Evolutionary conservation across 345 rosid species (phyloP), one percentile per base, ranked within the genome.

Genomic region (Aquilaria sinensis): DNA sequence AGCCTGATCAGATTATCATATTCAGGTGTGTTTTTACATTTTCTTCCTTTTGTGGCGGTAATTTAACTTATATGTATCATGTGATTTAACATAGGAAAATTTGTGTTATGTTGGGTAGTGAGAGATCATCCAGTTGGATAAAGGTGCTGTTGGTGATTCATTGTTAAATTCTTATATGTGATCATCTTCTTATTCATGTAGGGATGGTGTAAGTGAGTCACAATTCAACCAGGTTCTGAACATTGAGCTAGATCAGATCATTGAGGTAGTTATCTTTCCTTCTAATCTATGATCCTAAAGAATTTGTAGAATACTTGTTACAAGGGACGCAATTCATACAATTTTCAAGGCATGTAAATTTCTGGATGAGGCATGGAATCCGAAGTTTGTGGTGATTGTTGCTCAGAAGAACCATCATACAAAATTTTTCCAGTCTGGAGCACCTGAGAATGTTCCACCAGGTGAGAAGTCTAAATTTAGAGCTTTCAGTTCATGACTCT

Each of bases 131-230:
- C 23, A 23, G 23, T 23, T 23, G 23, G 23, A 23, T 23, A 23
- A 23, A 23, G 23, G 23, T 23, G 23, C 23, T 23, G 23, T 23
- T 23, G 23, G 23, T 23, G 23, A 23, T 23, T 23, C 23, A 23
- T 23, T 23, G 23, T 23, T 23, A 23, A 23, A 23, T 23, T 23
- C 23, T 23, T 23, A 23, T 23, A 23, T 23, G 23, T 23, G 5
- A 37, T 4, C 5, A 37, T n/a, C 30, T 13, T 33, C 67, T 63
- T 11, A 41, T 53, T 32, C 14, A 53, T 61, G 32, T 60, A 90
- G 98, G 94, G 98, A 93, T 70, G 98, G 98, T 12, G 98, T 88
- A 11, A 90, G 97, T 16, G 98, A 88, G 68, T 90, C 98, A 0
- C 96, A 93, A 55, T 93, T 93, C 74, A 88, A 76, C 56, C 97